Percentiles rank a stretch among this genome's conserved stretches.
phyloP scores from a whole-genome alignment of 495 filamentous ascomycete species.

The Neurospora tetraspora region DNA sequence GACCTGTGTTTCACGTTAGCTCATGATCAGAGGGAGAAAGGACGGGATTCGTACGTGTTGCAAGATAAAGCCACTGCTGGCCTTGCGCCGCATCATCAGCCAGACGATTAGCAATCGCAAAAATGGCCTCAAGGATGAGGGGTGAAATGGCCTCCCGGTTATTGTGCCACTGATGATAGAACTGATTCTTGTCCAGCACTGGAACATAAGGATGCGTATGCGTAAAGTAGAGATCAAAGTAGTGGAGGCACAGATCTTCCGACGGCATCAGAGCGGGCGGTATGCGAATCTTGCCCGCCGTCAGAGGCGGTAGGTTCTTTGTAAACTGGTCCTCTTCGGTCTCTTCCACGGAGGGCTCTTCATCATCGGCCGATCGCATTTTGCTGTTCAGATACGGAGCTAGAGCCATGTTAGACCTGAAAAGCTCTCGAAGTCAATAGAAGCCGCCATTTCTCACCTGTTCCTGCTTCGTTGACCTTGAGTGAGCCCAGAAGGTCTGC shows the following conservation, averaged over 20 bases:
- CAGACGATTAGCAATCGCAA: slow-evolving; percentile 79
- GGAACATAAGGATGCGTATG: slow-evolving; percentile 96
- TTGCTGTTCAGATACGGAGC: slow-evolving; percentile 83
- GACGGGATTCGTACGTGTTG: slow-evolving; percentile 55
- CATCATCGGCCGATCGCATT: slow-evolving; percentile 43
- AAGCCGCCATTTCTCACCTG: slow-evolving; percentile 51
- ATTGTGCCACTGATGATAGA: slow-evolving; percentile 89
- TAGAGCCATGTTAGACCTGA: slow-evolving; percentile 22
- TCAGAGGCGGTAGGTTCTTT: slow-evolving; percentile 49
- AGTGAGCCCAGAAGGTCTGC: slow-evolving; percentile 76
- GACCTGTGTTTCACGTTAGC: slow-evolving; percentile 46
- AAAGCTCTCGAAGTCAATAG: background rate
- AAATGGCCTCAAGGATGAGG: slow-evolving; percentile 86
- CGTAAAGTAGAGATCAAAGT: slow-evolving; percentile 87
- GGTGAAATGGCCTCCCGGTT: slow-evolving; percentile 83
- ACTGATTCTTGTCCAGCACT: slow-evolving; percentile 70
- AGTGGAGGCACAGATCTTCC: slow-evolving; percentile 70
- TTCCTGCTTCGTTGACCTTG: slow-evolving; percentile 78
- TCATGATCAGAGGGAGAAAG: background rate
- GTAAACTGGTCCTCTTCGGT: slow-evolving; percentile 43
- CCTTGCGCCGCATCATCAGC: slow-evolving; percentile 76
- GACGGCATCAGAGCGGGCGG: slow-evolving; percentile 90
- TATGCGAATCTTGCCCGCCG: slow-evolving; percentile 68
- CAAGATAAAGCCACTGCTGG: slow-evolving; percentile 89
- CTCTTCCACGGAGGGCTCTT: slow-evolving; percentile 71